Evolutionary conservation across 805 yeast genomes (phyloP), one percentile per base, ranked within the genome.

Genomic region (Ogataea ganodermae): DNA sequence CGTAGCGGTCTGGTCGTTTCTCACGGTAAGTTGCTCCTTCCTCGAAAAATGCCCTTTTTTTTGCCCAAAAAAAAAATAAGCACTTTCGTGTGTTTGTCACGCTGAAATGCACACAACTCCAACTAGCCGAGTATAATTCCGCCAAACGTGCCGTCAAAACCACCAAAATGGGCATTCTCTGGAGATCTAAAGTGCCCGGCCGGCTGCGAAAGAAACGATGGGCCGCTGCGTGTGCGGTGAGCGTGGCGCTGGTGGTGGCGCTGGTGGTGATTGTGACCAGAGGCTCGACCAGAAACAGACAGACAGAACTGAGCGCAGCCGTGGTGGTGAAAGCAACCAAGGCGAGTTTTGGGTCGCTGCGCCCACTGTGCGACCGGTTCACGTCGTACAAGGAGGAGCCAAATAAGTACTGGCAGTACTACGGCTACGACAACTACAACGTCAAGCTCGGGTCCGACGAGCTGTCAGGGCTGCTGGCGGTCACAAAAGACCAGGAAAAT

Each of bases 341-440:
- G 2, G 21, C 46, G 13, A 56, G 44, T 22, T 26, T 28, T 5
- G 35, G 17, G 14, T 43, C 32, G 5, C 40, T 61, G 35, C 43
- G 36, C 14, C 68, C 67, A 0, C 36, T 42, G 3, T 65, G 67
- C 44, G 61, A 58, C 33, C 48, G 53, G 31, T 53, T 66, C 14
- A 56, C 57, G n/a, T 50, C 56, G 4, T 63, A 65, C 49, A 53
- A 47, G 12, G 18, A 46, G 16, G 48, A 55, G 2, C 35, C 62
- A 1, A 45, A 56, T n/a, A 39, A 48, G 6, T 60, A 57, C 49
- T 64, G 65, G 65, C 68, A 65, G 37, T 61, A 59, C 44, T 66
- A 62, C 45, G 70, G 70, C 3, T 65, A 60, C 31, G 58, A 58
- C 9, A 62, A 60, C 14, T 56, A 61, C 40, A 36, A 47, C 10